Evolutionary conservation across 2,329 filamentous ascomycete genomes (phyloP).

Genomic region (Colletotrichum incanum): DNA sequence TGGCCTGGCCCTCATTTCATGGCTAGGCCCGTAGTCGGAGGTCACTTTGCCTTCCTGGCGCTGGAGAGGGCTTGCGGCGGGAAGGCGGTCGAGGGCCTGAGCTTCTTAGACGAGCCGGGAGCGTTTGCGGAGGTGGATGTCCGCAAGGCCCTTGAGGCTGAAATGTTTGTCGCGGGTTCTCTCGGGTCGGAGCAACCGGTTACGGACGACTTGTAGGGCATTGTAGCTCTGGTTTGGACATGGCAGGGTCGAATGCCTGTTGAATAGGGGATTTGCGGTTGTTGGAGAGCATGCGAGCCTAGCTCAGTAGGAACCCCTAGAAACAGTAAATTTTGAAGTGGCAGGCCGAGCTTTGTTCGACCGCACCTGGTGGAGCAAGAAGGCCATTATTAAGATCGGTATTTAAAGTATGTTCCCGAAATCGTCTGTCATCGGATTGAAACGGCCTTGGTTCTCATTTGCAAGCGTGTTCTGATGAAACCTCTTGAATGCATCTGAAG

Average conservation of each 20-base stretch:
- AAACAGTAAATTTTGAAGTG: neutral
- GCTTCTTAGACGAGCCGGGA: slow-evolving; percentile 60
- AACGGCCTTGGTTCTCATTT: neutral
- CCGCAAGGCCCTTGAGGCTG: slow-evolving; percentile 49
- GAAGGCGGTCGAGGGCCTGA: slow-evolving; percentile 71
- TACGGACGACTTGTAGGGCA: slow-evolving; percentile 26
- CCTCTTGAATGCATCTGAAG: neutral
- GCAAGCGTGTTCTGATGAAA: neutral
- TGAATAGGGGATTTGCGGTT: neutral
- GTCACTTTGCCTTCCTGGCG: slow-evolving; percentile 89
- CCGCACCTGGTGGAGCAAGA: neutral
- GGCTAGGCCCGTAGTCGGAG: slow-evolving; percentile 86
- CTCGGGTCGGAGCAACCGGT: slow-evolving; percentile 13
- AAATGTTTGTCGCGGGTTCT: slow-evolving; percentile 45
- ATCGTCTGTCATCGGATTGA: neutral
- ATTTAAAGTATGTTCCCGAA: no score
- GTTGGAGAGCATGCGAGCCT: neutral
- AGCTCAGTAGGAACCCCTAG: neutral
- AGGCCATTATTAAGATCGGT: no score
- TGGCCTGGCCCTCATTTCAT: slow-evolving; percentile 85
- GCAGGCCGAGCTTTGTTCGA: neutral
- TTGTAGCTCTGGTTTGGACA: neutral
- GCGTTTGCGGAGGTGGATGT: slow-evolving; percentile 54
- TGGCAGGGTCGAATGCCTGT: neutral
- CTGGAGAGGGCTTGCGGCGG: slow-evolving; percentile 85